Evolutionary conservation across 2,329 filamentous ascomycete genomes (phyloP), one percentile per base, ranked within the genome.

Genomic region (Colletotrichum paranaense): DNA sequence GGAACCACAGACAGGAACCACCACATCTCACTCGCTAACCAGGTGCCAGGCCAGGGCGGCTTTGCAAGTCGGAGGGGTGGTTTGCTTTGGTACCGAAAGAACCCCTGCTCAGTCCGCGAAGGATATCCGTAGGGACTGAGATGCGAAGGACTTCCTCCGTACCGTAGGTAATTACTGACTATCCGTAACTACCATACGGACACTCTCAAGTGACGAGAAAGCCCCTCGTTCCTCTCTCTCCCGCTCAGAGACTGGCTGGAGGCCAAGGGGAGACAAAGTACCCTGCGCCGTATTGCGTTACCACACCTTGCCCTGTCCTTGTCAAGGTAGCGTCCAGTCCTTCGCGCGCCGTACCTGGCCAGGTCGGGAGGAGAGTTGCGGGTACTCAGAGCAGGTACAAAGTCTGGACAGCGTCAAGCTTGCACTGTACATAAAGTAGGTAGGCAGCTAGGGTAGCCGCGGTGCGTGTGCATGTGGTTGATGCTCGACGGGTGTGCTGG

Each of bases 311-410:
- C 70, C 70, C 55, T 64, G 59, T 73, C 70, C 55, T 73, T 35
- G 65, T 62, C 65, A 26, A 53, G 38, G 69, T 62, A 46, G 69
- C 69, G 42, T 58, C 58, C 28, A 59, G 67, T 55, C 53, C 59
- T 58, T 63, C 42, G 52, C 66, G 69, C 58, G 65, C 69, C 66
- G 66, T 73, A 46, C 70, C 59, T 73, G 66, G 67, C 70, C 70
- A 69, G 66, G 53, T 70, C 46, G 66, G 42, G 32, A 73, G 59
- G 46, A 62, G 49, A 56, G 62, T 62, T 71, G 67, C 71, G 56
- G 56, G 67, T 68, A 72, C 66, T n/a, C 28, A 24, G 58, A 63
- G 65, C 52, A 68, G 49, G 58, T 65, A 70, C 60, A 52, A 60
- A 60, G 55, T 64, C 19, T 66, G 62, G 49, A 55, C 9, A 62